Conservation (phyloP, 352 stramenopile species). For the Detonula confervacea region DNA sequence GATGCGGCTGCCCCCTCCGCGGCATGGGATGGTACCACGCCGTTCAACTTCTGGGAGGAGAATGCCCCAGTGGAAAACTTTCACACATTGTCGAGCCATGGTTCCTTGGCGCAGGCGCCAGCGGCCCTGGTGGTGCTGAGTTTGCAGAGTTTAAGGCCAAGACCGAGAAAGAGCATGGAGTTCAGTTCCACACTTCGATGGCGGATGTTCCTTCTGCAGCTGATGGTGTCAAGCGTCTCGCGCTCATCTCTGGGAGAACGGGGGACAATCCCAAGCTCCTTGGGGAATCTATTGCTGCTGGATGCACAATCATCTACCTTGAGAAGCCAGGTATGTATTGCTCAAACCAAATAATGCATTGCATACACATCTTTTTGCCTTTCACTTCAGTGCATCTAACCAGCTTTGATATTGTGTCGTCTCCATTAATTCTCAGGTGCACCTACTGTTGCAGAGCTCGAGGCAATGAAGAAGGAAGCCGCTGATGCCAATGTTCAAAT, state of each 20-base stretch:
- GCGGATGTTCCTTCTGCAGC: conserved; percentile 67
- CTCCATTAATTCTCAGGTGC: no score
- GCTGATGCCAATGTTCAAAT: conserved; percentile 78
- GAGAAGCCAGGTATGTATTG: no score
- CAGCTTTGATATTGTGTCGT: no score
- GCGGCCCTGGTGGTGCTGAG: conserved; percentile 65
- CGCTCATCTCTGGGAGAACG: conserved; percentile 67
- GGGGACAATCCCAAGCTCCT: background rate
- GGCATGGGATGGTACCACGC: conserved; percentile 85
- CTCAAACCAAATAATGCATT: conserved; percentile 24
- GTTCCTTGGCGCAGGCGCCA: conserved; percentile 56
- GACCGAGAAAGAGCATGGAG: conserved; percentile 70
- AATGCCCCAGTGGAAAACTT: no score
- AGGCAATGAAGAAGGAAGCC: conserved; percentile 68
- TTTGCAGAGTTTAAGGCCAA: conserved; percentile 80
- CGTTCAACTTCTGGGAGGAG: conserved; percentile 80
- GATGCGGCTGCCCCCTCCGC: conserved; percentile 75
- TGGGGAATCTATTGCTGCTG: no score
- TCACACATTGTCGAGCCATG: conserved; percentile 79
- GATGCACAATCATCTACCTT: no score
- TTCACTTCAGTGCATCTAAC: no score
- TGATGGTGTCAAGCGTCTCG: conserved; percentile 67
- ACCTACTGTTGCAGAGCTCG: conserved; percentile 74
- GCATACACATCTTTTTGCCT: conserved; percentile 74
- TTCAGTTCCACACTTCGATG: conserved; percentile 75